Conservation (phyloP, 225 moss, liverwort and hornwort genomes). For the Physcomitrium patens region DNA sequence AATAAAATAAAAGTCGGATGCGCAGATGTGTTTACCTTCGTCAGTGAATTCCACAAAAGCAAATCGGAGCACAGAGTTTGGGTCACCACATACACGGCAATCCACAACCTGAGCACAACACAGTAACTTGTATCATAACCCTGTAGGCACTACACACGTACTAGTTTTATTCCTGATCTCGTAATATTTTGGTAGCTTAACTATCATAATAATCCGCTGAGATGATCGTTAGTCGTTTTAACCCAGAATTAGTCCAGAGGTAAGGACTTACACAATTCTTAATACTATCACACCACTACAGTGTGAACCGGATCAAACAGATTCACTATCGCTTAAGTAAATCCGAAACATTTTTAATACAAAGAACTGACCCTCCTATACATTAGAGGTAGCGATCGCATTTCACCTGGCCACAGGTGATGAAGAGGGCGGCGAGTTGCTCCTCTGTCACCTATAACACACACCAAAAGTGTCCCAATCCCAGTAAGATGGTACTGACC, state of each 20-base stretch:
- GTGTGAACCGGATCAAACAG: not conserved
- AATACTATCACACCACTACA: not conserved
- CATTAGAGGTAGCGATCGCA: not conserved
- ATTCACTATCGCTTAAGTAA: not conserved
- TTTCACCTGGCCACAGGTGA: constrained; percentile 91
- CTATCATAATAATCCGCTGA: not conserved
- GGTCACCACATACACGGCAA: constrained; percentile 98
- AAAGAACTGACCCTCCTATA: not conserved
- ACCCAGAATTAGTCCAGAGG: not conserved
- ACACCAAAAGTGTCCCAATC: constrained; percentile 4
- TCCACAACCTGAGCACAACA: constrained; percentile 78
- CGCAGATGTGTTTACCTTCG: constrained; percentile 54
- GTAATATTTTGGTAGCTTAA: not conserved
- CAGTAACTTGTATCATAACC: not conserved
- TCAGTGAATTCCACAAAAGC: constrained; percentile 99
- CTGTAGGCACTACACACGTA: not conserved
- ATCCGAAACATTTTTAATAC: not conserved
- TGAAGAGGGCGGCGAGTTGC: constrained; percentile 94
- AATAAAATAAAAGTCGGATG: no score
- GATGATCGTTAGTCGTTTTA: no score
- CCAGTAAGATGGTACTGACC: not conserved
- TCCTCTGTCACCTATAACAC: constrained; percentile 88
- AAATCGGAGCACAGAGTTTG: constrained; percentile 95
- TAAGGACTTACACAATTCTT: not conserved
- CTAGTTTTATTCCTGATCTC: not conserved